These are phyloP conservation scores for Diplocarpon mali DNA, from an alignment of 2,329 filamentous ascomycete species.

Conservation along the genomic window DNA sequence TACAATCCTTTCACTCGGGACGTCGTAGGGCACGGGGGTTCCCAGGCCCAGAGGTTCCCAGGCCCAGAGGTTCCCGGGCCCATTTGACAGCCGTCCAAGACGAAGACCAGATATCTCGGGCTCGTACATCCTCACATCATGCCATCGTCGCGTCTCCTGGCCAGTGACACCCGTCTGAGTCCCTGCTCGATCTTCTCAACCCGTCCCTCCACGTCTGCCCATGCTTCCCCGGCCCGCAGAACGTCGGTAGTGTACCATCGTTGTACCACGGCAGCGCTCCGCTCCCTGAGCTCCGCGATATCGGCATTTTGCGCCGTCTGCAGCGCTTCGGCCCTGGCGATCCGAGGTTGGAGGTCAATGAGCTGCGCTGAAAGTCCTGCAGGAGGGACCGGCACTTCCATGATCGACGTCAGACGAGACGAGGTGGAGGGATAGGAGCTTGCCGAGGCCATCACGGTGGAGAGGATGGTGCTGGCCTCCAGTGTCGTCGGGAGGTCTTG, in stretches of 20 bases:
- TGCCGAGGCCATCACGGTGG: conserved; percentile 26
- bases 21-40: too few species aligned
- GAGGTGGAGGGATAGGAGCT: conserved; percentile 26
- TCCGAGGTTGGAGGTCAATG: conserved; percentile 25
- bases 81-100: too few species aligned
- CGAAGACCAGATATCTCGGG: too few species aligned
- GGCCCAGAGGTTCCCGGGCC: too few species aligned
- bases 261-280: conserved; percentile 24
- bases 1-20: too few species aligned
- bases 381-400: conserved; percentile 25
- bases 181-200: conserved; percentile 23
- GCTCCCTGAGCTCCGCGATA: conserved; percentile 22
- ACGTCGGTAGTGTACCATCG: conserved; percentile 25
- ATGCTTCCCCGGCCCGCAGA: conserved; percentile 24
- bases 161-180: conserved; percentile 16
- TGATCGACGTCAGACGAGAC: conserved; percentile 26
- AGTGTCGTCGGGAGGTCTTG: conserved; percentile 22
- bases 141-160: conserved; percentile 16
- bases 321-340: conserved; percentile 24
- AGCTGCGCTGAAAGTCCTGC: conserved; percentile 24
- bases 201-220: conserved; percentile 26
- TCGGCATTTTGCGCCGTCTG: conserved; percentile 24
- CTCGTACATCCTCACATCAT: conserved; percentile 22
- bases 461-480: conserved; percentile 19
- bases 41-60: too few species aligned